These are phyloP conservation scores for Hemisphaericaspora nanyangensis DNA, from an alignment of 805 yeast species.

Conservation along the genomic window DNA sequence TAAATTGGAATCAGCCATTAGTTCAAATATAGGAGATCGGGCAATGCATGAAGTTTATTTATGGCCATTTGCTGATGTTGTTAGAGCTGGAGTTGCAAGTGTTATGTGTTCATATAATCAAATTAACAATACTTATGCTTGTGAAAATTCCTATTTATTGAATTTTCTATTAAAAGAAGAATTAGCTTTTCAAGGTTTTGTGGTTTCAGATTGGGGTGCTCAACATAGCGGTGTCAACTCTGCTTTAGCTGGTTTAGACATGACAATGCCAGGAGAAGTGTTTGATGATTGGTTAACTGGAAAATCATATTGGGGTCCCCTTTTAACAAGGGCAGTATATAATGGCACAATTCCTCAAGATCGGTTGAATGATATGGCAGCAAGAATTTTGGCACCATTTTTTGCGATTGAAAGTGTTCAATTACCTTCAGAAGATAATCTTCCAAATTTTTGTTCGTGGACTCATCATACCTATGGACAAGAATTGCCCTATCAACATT, in stretches of 20 bases:
- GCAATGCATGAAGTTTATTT: slow-evolving; percentile 59
- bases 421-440: slow-evolving; percentile 38
- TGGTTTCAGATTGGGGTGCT: slow-evolving; percentile 68
- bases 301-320: slow-evolving; percentile 55
- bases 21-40: slow-evolving; percentile 56
- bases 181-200: slow-evolving; percentile 64
- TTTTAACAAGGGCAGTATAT: slow-evolving; percentile 50
- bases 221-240: slow-evolving; percentile 55
- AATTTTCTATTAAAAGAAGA: slow-evolving; percentile 57
- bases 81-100: slow-evolving; percentile 57
- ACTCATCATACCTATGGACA: slow-evolving; percentile 53
- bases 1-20: slow-evolving; percentile 37
- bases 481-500: slow-evolving; percentile 49
- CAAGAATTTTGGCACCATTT: slow-evolving; percentile 55
- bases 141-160: slow-evolving; percentile 54
- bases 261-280: slow-evolving; percentile 62
- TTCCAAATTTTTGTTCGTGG: slow-evolving; percentile 58
- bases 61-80: slow-evolving; percentile 66
- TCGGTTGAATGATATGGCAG: slow-evolving; percentile 60
- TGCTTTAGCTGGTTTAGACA: slow-evolving; percentile 57
- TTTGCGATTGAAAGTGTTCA: slow-evolving; percentile 38
- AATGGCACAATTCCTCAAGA: slow-evolving; percentile 52
- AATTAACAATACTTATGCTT: slow-evolving; percentile 54
- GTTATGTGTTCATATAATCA: slow-evolving; percentile 61
- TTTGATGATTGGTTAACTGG: slow-evolving; percentile 53